Evolutionary conservation across 2,329 filamentous ascomycete species (phyloP).

Genomic region (Nigrospora sphaerica): DNA sequence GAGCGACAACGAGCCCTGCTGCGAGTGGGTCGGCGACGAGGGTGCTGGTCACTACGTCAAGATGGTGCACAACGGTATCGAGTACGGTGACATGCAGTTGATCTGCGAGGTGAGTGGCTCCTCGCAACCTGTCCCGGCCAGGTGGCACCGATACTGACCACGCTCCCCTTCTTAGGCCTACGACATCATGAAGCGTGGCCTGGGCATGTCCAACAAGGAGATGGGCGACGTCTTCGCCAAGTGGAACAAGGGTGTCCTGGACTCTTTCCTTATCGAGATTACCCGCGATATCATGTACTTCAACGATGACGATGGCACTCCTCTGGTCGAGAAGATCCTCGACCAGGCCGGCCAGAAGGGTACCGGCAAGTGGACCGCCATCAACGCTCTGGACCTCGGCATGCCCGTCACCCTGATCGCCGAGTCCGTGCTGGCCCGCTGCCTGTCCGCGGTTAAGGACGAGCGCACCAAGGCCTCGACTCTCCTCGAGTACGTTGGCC

Average conservation of each 20-base stretch:
- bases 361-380: constrained; percentile 99
- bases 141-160: too few species aligned
- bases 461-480: constrained; percentile 80
- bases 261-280: constrained; percentile 99
- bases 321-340: constrained; percentile 97
- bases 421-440: constrained; percentile 92
- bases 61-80: constrained; percentile 99
- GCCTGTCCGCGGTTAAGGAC: constrained; percentile 87
- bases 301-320: constrained; percentile 87
- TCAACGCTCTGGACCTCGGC: constrained; percentile 96
- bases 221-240: constrained; percentile 89
- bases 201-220: constrained; percentile 84
- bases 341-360: constrained; percentile 99
- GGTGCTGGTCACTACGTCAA: constrained; percentile 99
- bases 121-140: neutral
- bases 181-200: constrained; percentile 98
- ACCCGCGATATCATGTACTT: constrained; percentile 98
- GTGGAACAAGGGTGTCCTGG: constrained; percentile 98
- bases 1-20: constrained; percentile 95
- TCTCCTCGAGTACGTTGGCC: constrained; percentile 68
- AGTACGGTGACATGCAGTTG: constrained; percentile 99
- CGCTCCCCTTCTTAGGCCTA: constrained; percentile 61
- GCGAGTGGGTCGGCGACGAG: constrained; percentile 99
- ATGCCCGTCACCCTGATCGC: constrained; percentile 98
- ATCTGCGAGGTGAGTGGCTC: constrained; percentile 78